Base-by-base conservation (phyloP, 2,329 filamentous ascomycete genomes). In the Aspergillus pseudoterreus region DNA sequence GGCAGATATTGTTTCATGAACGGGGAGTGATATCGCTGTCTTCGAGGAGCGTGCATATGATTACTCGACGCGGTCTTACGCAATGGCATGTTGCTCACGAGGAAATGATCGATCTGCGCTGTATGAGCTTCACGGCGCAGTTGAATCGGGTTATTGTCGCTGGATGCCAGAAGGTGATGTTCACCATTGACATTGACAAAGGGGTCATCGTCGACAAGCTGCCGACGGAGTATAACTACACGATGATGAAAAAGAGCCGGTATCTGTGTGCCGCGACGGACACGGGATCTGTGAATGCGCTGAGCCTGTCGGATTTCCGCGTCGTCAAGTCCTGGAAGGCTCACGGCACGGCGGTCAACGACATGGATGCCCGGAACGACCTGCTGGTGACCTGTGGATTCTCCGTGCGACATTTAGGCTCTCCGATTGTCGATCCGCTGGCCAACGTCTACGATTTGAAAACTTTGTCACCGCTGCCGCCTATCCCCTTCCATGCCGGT, bases 401-500 rank as follows among this genome's bases (percentile, higher is more conserved):
- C 72, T 95, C 92, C 1, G 81, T 90, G 21, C 84, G 92, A 59
- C 90, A 92, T 63, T 79, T 89, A 58, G 83, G 86, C 33, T 84
- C 84, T 38, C 88, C 88, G 57, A 91, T 95, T 76, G 82, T 95
- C 32, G 94, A 99, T 65, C 90, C 91, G 0, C 85, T 97, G 52
- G 90, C 96, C 53, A 95, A 96, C 61, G 91, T 97, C 32, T 97
- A 95, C 65, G 92, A 97, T 65, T 79, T 99, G 43, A 96, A 96
- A 73, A 94, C 90, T 43, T 82, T 96, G 75, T 82, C 84, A 15
- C 90, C 91, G 19, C 83, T 96, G 66, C 87, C 90, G 4, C 94
- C 94, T 0, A 92, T 99, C 39, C 90, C 94, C 0, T 99, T 86
- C 53, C 92, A 94, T 51, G 87, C 91, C 2, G 91, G 94, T 9